Conservation (phyloP, 306 rosid species). For the Lablab purpureus region DNA sequence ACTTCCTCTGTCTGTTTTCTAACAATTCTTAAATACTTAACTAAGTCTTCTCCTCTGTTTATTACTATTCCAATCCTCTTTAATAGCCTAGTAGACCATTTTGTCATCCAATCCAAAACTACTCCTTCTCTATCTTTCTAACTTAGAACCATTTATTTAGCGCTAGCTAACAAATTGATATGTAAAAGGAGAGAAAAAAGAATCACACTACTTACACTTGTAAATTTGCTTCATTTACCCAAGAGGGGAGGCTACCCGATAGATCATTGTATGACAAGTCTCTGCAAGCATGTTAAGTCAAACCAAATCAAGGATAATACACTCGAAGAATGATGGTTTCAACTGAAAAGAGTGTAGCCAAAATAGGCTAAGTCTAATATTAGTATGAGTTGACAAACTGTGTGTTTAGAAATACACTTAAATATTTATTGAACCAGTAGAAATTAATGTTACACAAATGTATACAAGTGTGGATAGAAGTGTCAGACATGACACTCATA, state of each 20-base stretch:
- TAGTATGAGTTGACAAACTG: slow-evolving; percentile 15
- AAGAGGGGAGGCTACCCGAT: slow-evolving; percentile 77
- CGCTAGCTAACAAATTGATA: not conserved
- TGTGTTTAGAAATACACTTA: not conserved
- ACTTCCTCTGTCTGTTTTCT: not conserved
- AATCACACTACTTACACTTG: slow-evolving; percentile 60
- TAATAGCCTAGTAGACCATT: not conserved
- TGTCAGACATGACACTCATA: not conserved
- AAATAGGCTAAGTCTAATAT: not conserved
- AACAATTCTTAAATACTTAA: not conserved
- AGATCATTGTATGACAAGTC: slow-evolving; percentile 85
- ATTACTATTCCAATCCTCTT: not conserved
- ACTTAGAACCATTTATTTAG: not conserved
- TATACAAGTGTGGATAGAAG: too few species aligned
- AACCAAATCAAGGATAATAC: slow-evolving; percentile 2
- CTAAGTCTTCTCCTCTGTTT: not conserved
- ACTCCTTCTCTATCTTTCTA: not conserved
- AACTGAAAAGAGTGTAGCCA: not conserved
- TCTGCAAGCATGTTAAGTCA: slow-evolving; percentile 56
- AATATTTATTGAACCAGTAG: not conserved
- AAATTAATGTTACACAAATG: not conserved
- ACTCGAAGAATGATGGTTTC: not conserved
- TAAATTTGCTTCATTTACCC: slow-evolving; percentile 61
- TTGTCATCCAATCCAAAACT: not conserved
- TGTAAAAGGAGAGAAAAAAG: not conserved